Conservation (phyloP, 208 protist genomes). For the Leishmania amazonensis region DNA sequence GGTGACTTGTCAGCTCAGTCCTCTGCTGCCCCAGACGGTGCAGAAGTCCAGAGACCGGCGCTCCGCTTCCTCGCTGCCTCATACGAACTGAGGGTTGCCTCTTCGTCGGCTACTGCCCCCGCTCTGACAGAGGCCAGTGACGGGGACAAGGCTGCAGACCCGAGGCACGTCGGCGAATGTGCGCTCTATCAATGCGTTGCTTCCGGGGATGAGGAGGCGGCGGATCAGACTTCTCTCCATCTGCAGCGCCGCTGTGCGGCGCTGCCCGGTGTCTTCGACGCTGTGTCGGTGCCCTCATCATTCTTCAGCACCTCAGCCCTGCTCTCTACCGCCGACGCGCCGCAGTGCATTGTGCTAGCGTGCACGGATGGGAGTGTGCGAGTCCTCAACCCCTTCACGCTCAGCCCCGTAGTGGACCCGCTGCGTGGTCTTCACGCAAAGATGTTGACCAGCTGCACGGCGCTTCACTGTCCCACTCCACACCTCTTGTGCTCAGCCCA, state of each 20-base stretch:
- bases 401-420: slow-evolving; percentile 14
- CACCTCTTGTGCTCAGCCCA: slow-evolving; percentile 75
- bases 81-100: not conserved
- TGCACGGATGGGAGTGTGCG: slow-evolving; percentile 80
- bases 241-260: not conserved
- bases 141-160: not conserved
- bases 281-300: slow-evolving; percentile 25
- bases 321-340: not conserved
- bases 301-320: slow-evolving; percentile 5
- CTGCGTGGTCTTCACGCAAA: slow-evolving; percentile 52
- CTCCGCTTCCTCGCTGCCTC: slow-evolving; percentile 5
- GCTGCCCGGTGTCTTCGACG: slow-evolving; percentile 79
- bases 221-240: not conserved
- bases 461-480: slow-evolving; percentile 26
- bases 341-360: slow-evolving; percentile 35
- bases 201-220: not conserved
- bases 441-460: slow-evolving; percentile 82
- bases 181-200: slow-evolving; percentile 6
- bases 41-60: not conserved
- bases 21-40: not conserved
- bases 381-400: slow-evolving; percentile 32
- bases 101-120: not conserved
- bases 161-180: slow-evolving; percentile 28
- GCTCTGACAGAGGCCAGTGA: not conserved
- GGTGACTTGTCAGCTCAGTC: not conserved